Evolutionary conservation across 805 yeast species (phyloP), one percentile per base, ranked within the genome.

Genomic region (Jamesozyma rosinii): DNA sequence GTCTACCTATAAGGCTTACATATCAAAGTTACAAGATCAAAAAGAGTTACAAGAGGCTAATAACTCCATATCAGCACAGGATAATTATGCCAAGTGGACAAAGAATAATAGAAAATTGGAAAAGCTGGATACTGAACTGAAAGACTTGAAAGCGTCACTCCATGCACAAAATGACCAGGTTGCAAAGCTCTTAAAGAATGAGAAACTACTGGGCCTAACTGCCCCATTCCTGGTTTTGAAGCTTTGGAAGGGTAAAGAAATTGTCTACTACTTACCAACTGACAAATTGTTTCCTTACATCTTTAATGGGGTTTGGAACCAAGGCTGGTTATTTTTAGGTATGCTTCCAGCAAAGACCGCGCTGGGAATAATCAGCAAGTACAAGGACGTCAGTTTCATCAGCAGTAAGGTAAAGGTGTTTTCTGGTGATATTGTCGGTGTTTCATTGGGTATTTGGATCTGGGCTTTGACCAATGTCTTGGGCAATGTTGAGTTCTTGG

Each of bases 1-100:
- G 44, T 50, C 59, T 13, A 48, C 56, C 11, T 51, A 65, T 29
- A 45, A 56, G 14, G 49, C 58, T 32, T 53, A 72, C 21, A 53
- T 59, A 14, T 44, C 49, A 2, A 53, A 67, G 41, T 67, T 71
- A 42, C 51, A 56, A 8, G 74, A 82, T 48, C 74, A 79, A 40
- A 58, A 61, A 14, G 60, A 65, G 17, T 56, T 77, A 19, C 69
- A 74, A 50, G 68, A 66, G 13, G 76, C 79, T 52, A 74, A 87
- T 47, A 68, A 76, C 26, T 49, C 70, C 2, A 75, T 88, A 9
- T 76, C 86, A 43, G 90, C 97, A 1, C 96, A 90, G 62, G 97
- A 92, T 59, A 80, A 92, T 55, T 92, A 90, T 61, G 96, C 97
- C 24, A 81, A 76, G 55, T 92, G 97, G 97, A 94, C 97, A 1